Percentiles rank a stretch among this genome's conserved stretches.
Evolutionary conservation across 2,329 filamentous ascomycete species (phyloP).

Genomic region (Talaromyces sp.): DNA sequence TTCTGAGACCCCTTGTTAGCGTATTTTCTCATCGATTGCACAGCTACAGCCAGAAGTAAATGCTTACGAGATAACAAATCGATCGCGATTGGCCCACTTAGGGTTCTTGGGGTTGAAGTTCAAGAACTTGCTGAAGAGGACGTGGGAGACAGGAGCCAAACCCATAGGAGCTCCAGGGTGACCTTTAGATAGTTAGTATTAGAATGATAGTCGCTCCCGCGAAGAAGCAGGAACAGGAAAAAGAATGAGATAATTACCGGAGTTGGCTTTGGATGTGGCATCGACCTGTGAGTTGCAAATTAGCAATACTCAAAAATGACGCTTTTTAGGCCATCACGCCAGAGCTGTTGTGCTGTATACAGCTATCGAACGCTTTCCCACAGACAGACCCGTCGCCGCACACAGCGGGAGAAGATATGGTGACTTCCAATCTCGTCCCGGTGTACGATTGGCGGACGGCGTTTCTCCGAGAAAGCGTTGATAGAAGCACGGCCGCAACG

Average conservation of each 20-base stretch:
- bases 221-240: not conserved
- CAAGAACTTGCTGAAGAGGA: conserved; percentile 99
- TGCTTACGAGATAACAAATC: conserved; percentile 97
- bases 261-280: conserved; percentile 95
- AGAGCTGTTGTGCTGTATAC: not conserved
- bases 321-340: not conserved
- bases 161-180: conserved; percentile 98
- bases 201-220: not conserved
- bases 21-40: too few species aligned
- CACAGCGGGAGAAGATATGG: not conserved
- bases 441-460: conserved; percentile 6
- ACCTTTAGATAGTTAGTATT: conserved; percentile 80
- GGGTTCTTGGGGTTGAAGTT: conserved; percentile 99
- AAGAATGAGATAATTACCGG: conserved; percentile 51
- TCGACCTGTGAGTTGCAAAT: conserved; percentile 65
- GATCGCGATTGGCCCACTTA: conserved; percentile 93
- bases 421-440: not conserved
- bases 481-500: not conserved
- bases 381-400: not conserved
- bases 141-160: conserved; percentile 92
- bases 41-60: not conserved
- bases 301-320: conserved; percentile 22
- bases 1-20: conserved; percentile 52
- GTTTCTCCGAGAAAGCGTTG: conserved; percentile 9
- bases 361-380: not conserved